Percentiles rank a stretch among this genome's conserved stretches.
Conservation (phyloP, 1,284 basidiomycete genomes). For the Pisolithus thermaeus region DNA sequence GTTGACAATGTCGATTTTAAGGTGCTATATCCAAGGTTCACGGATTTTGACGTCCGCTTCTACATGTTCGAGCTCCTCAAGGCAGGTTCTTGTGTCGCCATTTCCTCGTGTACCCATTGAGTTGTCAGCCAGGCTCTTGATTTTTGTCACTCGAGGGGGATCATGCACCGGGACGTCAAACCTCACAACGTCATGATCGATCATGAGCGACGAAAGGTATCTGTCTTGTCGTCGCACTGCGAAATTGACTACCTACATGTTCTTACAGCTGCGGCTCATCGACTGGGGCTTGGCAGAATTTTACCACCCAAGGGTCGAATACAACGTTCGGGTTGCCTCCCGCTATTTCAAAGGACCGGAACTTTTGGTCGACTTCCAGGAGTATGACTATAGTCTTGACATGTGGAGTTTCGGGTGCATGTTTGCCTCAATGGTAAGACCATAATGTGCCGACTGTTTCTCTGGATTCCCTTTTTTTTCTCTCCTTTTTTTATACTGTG, state of each 20-base stretch:
- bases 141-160: slow-evolving; percentile 97
- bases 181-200: slow-evolving; percentile 99
- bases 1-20: slow-evolving; percentile 99
- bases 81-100: slow-evolving; percentile 36
- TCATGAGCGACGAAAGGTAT: slow-evolving; percentile 89
- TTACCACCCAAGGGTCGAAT: slow-evolving; percentile 96
- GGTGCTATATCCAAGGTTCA: slow-evolving; percentile 91
- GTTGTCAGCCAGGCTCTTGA: slow-evolving; percentile 71
- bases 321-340: slow-evolving; percentile 96
- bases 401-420: slow-evolving; percentile 99
- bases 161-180: slow-evolving; percentile 99
- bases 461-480: background rate
- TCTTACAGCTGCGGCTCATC: slow-evolving; percentile 78
- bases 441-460: background rate
- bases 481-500: slow-evolving; percentile 3
- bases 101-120: slow-evolving; percentile 4
- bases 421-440: slow-evolving; percentile 93
- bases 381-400: slow-evolving; percentile 94
- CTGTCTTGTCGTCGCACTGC: slow-evolving; percentile 12
- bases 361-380: slow-evolving; percentile 95
- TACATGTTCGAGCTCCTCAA: slow-evolving; percentile 98
- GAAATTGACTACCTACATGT: slow-evolving; percentile 9
- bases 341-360: slow-evolving; percentile 99
- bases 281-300: slow-evolving; percentile 99
- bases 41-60: slow-evolving; percentile 92